Evolutionary conservation across 129 eudicot species (phyloP).

Genomic region (Rutidosis leptorrhynchoides): DNA sequence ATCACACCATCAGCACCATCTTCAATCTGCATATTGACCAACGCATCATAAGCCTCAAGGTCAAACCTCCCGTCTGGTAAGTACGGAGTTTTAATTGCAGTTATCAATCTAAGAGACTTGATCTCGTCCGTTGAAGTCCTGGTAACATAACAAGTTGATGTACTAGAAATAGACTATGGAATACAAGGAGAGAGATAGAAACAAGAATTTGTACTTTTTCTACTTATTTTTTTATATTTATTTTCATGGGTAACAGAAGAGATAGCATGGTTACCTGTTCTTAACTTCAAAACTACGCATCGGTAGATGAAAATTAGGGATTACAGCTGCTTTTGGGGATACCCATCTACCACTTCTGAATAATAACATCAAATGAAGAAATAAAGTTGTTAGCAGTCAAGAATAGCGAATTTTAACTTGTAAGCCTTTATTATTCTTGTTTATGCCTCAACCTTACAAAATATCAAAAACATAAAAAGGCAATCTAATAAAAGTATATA

Average conservation of each 20-base stretch:
- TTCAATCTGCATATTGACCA: conserved; percentile 66
- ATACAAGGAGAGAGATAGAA: not conserved
- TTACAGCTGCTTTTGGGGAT: conserved; percentile 62
- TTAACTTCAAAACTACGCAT: conserved; percentile 74
- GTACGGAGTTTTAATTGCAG: conserved; percentile 86
- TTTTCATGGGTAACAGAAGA: not conserved
- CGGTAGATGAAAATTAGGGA: conserved; percentile 63
- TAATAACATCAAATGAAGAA: conserved; percentile 1
- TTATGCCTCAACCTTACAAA: too few species aligned
- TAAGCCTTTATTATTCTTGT: not conserved
- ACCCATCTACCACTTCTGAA: conserved; percentile 44
- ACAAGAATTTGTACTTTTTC: not conserved
- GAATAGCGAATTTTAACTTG: not conserved
- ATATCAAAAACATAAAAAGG: too few species aligned
- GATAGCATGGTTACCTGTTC: conserved; percentile 42
- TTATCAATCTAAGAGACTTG: conserved; percentile 62
- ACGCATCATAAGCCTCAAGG: conserved; percentile 77
- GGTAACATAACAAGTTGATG: conserved; percentile 26
- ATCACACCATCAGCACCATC: conserved; percentile 54
- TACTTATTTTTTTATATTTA: not conserved
- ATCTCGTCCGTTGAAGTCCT: conserved; percentile 73
- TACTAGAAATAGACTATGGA: not conserved
- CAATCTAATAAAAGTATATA: too few species aligned
- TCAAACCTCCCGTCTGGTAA: conserved; percentile 87
- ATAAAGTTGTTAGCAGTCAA: not conserved